Base-by-base conservation (phyloP, 2,329 filamentous ascomycete species). In the Talaromyces sp. region DNA sequence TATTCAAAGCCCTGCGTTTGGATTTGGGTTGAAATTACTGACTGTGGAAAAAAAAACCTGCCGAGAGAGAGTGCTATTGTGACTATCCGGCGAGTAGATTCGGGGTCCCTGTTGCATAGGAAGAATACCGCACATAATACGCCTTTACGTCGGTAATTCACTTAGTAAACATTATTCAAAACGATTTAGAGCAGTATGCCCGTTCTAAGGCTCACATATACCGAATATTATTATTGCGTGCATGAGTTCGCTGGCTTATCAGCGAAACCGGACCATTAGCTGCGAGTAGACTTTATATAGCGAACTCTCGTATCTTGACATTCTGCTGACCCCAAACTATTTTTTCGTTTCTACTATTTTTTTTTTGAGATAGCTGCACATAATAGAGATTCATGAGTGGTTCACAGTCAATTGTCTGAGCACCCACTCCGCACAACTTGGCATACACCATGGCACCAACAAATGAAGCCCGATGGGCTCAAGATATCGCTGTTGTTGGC, bases 401-500 rank as follows among this genome's bases (percentile, higher is more conserved):
- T 33, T 19, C 22, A 33, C 2, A 19, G 10, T 27, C 52, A 28
- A 28, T 30, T 30, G 5, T 55, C 11, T 55, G n/a, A 22, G 52
- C 15, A 55, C 27, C 25, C 9, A 54, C 52, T 27, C n/a, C n/a
- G 13, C 52, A 54, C 30, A n/a, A 54, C n/a, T 27, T n/a, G 15
- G 13, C 25, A 54, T 54, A 19, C 10, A 54, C 11, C 10, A 55
- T 55, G 52, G 32, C 15, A n/a, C 6, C 27, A 22, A 19, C 27
- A 22, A 28, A 30, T 11, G 27, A 30, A 30, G 10, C 27, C 11
- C 27, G 15, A 9, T 30, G 52, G 52, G 32, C 27, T 30, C 27
- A 55, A n/a, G 52, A 33, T 28, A 67, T 68, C 15, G 68, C 67
- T 13, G 55, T 69, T 32, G 56, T 69, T 58, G 68, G 68, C 59